These are phyloP conservation scores for Barnettozyma vustinii DNA, from an alignment of 805 yeast genomes.

Conservation along the genomic window DNA sequence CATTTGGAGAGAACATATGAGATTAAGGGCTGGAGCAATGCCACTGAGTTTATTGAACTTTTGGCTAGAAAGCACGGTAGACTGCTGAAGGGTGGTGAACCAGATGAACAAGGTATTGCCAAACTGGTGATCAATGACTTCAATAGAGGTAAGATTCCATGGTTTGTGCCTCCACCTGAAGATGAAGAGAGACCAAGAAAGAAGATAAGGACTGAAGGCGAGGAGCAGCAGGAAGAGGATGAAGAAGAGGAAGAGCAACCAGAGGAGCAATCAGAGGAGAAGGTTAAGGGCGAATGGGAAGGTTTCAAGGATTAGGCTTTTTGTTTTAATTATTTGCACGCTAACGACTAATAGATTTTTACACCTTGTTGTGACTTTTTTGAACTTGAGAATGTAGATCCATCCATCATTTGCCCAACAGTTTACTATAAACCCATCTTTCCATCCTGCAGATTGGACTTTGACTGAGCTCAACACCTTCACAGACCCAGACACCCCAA, in stretches of 20 bases:
- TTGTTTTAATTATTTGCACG: background rate
- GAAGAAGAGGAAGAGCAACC: constrained; percentile 11
- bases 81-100: constrained; percentile 94
- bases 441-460: constrained; percentile 50
- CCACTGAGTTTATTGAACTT: constrained; percentile 81
- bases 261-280: constrained; percentile 15
- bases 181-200: constrained; percentile 42
- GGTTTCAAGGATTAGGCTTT: constrained; percentile 6
- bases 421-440: constrained; percentile 27
- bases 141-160: constrained; percentile 95
- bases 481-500: constrained; percentile 74
- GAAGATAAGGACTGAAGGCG: constrained; percentile 25
- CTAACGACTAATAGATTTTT: constrained; percentile 1
- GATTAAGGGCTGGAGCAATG: constrained; percentile 78
- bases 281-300: constrained; percentile 18
- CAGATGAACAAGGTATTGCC: constrained; percentile 91
- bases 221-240: constrained; percentile 10
- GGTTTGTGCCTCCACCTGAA: constrained; percentile 94
- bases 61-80: constrained; percentile 92
- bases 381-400: background rate
- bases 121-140: constrained; percentile 89
- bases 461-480: constrained; percentile 61
- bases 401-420: constrained; percentile 2
- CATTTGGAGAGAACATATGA: constrained; percentile 96
- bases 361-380: background rate